Base-by-base conservation (phyloP, 208 protist genomes). In the Wallacemonas sp. region DNA sequence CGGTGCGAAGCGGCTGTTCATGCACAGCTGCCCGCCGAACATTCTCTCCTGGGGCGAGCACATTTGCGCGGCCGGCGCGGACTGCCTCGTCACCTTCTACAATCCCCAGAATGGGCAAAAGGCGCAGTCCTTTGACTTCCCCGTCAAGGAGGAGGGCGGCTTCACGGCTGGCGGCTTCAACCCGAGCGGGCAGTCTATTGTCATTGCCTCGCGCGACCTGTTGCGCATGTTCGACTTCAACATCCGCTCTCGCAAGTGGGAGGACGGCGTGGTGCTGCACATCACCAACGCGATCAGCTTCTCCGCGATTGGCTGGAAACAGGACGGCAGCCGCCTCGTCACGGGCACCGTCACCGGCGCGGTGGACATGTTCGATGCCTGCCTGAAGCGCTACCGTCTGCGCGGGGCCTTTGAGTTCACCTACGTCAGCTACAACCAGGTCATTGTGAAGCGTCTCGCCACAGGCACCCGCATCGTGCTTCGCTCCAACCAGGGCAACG, bases 351-450 rank as follows among this genome's bases (percentile, higher is more conserved):
- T 98, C 38, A 93, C 86, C 42, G 98, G 98, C 23, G 89, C 89
- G 20, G 89, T 99, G 14, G 98, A 99, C 57, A 72, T 98, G 74
- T 99, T 97, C 79, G 97, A 99, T 73, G 89, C 97, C 16, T 99
- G 97, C 77, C 72, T 99, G 41, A 88, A 90, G 50, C 88, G 97
- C 49, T 97, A 98, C 69, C 84, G 91, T 26, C 87, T 98, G 72
- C 92, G 97, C 55, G 87, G 93, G 55, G 92, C 97, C 45, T 99
- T 98, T 78, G 97, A 99, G 82, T 98, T 99, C 76, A 98, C 97
- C 49, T 99, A 98, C 85, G 94, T 99, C 18, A 96, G 90, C 70
- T 83, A 97, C 67, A 96, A 89, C 54, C 97, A 98, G 70, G 95
- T 99, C 12, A 98, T 98, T 69, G 98, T 99, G 55, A 98, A 98